Evolutionary conservation across 1,284 basidiomycete species (phyloP).

Genomic region (Psilocybe mexicana): DNA sequence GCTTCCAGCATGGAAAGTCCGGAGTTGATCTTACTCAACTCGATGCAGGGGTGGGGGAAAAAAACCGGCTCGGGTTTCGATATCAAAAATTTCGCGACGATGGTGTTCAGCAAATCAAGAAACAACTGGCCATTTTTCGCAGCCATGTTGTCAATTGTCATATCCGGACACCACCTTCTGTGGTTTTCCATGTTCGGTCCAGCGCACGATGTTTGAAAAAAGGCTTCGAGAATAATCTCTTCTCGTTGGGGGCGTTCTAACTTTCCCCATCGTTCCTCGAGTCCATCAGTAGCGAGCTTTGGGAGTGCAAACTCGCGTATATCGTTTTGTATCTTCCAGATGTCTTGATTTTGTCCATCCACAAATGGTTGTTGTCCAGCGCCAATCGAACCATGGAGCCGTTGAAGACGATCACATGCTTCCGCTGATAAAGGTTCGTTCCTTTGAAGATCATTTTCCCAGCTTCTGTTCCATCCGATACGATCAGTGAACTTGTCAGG

Average conservation of each 20-base stretch:
- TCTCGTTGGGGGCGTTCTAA: neutral
- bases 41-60: neutral
- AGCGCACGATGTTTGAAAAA: neutral
- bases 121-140: neutral
- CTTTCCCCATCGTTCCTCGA: neutral
- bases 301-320: neutral
- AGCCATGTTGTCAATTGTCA: neutral
- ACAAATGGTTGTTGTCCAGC: too few relatives aligned
- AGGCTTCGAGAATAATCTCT: slow-evolving; percentile 5
- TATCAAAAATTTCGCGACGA: neutral
- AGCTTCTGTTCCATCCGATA: slow-evolving; percentile 12
- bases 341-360: too few relatives aligned
- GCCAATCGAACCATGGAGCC: too few relatives aligned
- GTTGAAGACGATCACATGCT: too few relatives aligned
- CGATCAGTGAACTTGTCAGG: slow-evolving; percentile 6
- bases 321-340: neutral
- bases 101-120: neutral
- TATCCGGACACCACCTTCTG: slow-evolving; percentile 12
- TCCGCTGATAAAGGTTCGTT: too few relatives aligned
- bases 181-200: slow-evolving; percentile 5
- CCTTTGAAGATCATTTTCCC: slow-evolving; percentile 12
- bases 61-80: neutral
- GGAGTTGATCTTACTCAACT: too few relatives aligned
- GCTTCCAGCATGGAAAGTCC: too few relatives aligned
- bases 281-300: neutral